These are phyloP conservation scores for Mortierella sp. DNA, from an alignment of 371 early-diverging fungal species.

Conservation along the genomic window DNA sequence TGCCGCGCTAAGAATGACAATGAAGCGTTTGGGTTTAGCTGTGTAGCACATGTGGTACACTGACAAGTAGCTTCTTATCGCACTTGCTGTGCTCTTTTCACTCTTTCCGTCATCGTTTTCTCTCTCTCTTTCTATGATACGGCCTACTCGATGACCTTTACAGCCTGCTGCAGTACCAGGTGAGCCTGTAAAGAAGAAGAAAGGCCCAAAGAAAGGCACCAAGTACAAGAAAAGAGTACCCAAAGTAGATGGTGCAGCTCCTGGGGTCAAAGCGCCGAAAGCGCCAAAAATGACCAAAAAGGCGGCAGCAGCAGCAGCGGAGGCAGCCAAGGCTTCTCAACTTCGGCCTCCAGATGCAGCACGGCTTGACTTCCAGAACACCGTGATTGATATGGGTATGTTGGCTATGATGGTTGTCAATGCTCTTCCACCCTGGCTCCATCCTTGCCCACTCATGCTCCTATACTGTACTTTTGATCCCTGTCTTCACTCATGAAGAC, in stretches of 20 bases:
- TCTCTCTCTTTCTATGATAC: not conserved
- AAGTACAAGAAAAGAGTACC: slow-evolving; percentile 36
- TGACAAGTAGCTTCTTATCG: not conserved
- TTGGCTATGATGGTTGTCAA: no score
- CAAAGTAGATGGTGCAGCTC: slow-evolving; percentile 9
- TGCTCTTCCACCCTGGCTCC: no score
- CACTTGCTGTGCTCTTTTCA: slow-evolving; percentile 5
- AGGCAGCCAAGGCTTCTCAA: slow-evolving; percentile 1
- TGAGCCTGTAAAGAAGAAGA: slow-evolving; percentile 36
- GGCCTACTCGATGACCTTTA: not conserved
- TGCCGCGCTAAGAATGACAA: no score
- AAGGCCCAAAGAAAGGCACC: slow-evolving; percentile 38
- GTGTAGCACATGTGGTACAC: slow-evolving; percentile 13
- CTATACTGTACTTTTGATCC: not conserved
- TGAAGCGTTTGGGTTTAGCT: not conserved
- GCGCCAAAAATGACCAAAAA: slow-evolving; percentile 30
- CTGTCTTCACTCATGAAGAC: slow-evolving; percentile 14
- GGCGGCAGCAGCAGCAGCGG: slow-evolving; percentile 18
- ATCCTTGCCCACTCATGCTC: no score
- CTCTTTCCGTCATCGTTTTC: not conserved
- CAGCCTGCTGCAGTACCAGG: slow-evolving; percentile 4
- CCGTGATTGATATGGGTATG: slow-evolving; percentile 31
- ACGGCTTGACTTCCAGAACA: slow-evolving; percentile 18
- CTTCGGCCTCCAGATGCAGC: not conserved
- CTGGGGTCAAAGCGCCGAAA: slow-evolving; percentile 22